A percentile compares a stretch with the other conserved stretches of the same genome.
These are phyloP conservation scores for Madurella fahalii DNA, from an alignment of 2,329 filamentous ascomycete species.

Conservation along the genomic window DNA sequence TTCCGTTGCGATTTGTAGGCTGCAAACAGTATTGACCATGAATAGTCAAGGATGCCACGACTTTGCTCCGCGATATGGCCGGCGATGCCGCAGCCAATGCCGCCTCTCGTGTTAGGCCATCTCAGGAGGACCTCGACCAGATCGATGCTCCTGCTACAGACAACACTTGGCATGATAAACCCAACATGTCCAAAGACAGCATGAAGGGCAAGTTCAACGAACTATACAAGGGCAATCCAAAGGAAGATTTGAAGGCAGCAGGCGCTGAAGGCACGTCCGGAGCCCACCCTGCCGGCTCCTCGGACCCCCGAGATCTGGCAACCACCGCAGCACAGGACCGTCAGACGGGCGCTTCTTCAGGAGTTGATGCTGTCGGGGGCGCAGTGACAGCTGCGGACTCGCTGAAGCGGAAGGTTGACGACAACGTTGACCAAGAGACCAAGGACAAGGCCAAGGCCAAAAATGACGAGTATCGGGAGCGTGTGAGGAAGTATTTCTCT, in stretches of 20 bases:
- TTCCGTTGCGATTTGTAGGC: background rate
- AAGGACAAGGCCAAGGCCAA: constrained; percentile 43
- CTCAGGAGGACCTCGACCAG: constrained; percentile 68
- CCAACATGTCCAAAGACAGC: constrained; percentile 66
- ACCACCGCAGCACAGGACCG: constrained; percentile 43
- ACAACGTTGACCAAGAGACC: constrained; percentile 64
- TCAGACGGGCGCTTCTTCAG: constrained; percentile 39
- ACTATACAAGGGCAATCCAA: constrained; percentile 51
- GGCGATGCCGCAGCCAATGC: constrained; percentile 82
- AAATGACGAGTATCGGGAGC: constrained; percentile 36
- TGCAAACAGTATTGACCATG: constrained; percentile 12
- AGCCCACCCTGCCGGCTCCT: constrained; percentile 52
- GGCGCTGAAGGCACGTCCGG: constrained; percentile 53
- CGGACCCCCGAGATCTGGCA: constrained; percentile 52
- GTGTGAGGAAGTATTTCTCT: constrained; percentile 68
- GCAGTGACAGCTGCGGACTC: constrained; percentile 40
- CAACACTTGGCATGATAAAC: constrained; percentile 89
- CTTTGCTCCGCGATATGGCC: constrained; percentile 84
- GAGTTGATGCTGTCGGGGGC: constrained; percentile 49
- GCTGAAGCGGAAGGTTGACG: constrained; percentile 53
- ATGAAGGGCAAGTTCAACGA: constrained; percentile 65
- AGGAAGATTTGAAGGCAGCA: constrained; percentile 58
- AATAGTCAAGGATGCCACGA: constrained; percentile 68
- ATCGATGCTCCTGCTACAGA: constrained; percentile 83
- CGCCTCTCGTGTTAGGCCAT: constrained; percentile 70